Conservation (phyloP, 371 early-diverging fungal species). For the Basidiobolus meristosporus region DNA sequence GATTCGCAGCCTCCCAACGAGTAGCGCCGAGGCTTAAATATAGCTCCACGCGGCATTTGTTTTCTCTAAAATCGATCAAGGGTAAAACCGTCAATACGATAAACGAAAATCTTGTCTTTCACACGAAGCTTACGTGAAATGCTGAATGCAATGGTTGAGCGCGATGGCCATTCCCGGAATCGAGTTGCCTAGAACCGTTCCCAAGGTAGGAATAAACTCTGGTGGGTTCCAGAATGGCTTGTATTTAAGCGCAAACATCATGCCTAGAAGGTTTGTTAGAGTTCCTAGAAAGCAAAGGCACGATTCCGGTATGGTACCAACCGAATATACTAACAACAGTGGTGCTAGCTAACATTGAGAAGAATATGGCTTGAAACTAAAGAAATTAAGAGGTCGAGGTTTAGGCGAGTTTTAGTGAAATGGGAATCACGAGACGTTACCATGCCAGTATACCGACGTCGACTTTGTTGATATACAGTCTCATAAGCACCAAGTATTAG, state of each 20-base stretch:
- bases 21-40: conserved; percentile 63
- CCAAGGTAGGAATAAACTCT: conserved; percentile 72
- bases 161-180: conserved; percentile 75
- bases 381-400: background rate
- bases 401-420: no score
- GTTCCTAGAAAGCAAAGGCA: no score
- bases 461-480: conserved; percentile 5
- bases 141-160: background rate
- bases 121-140: no score
- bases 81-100: no score
- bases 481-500: conserved; percentile 7
- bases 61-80: conserved; percentile 10
- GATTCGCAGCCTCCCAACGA: conserved; percentile 66
- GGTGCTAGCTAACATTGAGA: conserved; percentile 2
- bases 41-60: conserved; percentile 53
- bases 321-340: conserved; percentile 5
- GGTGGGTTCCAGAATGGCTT: conserved; percentile 51
- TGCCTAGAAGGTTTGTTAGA: conserved; percentile 6
- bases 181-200: conserved; percentile 68
- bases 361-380: conserved; percentile 5
- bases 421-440: conserved; percentile 1
- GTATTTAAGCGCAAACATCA: background rate
- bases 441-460: conserved; percentile 3
- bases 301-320: no score
- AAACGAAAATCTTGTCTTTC: no score